Percentiles rank a stretch among this genome's conserved stretches.
These are phyloP conservation scores for Ceratocystis harringtonii DNA, from an alignment of 2,329 filamentous ascomycete species.

Conservation along the genomic window DNA sequence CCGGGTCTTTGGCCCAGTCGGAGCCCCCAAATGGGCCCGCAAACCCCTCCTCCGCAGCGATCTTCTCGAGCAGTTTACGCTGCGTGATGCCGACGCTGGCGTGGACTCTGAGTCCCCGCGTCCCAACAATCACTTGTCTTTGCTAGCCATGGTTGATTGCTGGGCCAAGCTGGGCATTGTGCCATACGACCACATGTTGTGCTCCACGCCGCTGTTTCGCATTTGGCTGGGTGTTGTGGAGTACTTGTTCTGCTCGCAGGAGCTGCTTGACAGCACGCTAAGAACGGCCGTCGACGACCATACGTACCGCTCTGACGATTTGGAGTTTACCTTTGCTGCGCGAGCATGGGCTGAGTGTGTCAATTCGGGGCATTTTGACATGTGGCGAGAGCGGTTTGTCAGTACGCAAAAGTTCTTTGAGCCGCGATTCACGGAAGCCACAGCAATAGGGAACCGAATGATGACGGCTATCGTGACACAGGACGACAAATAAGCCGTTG, in stretches of 20 bases:
- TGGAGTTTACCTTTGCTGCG: conserved; percentile 96
- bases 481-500: conserved; percentile 20
- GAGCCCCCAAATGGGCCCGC: conserved; percentile 42
- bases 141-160: conserved; percentile 95
- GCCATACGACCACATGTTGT: conserved; percentile 99
- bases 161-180: conserved; percentile 90
- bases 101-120: conserved; percentile 41
- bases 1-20: conserved; percentile 61
- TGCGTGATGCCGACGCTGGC: conserved; percentile 37
- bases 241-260: conserved; percentile 75
- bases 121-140: conserved; percentile 83
- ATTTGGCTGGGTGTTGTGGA: conserved; percentile 96
- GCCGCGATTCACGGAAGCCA: conserved; percentile 75
- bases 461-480: conserved; percentile 79
- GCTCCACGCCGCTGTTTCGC: conserved; percentile 91
- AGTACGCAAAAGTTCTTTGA: conserved; percentile 85
- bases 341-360: conserved; percentile 93
- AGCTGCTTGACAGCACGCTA: conserved; percentile 69
- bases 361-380: conserved; percentile 77
- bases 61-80: conserved; percentile 74
- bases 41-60: conserved; percentile 64
- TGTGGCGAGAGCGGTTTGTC: conserved; percentile 82
- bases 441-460: conserved; percentile 85
- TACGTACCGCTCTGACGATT: conserved; percentile 83
- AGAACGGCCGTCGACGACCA: conserved; percentile 77